Evolutionary conservation across 2,329 filamentous ascomycete species (phyloP), one percentile per base, ranked within the genome.

Genomic region (Trichoderma pleuroti): DNA sequence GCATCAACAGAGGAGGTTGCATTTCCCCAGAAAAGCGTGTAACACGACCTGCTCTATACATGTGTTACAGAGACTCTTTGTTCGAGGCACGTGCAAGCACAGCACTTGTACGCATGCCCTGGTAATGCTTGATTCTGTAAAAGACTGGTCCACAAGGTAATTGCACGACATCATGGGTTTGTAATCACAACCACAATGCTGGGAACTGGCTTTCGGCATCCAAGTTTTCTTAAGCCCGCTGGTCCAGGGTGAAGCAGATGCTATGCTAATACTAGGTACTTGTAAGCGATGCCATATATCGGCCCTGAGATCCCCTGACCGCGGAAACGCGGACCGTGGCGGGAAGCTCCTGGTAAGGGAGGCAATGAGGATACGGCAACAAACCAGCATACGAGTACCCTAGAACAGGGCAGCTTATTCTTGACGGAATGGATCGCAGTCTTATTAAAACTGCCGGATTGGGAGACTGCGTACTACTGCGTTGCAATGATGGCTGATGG

Each of bases 301-400:
- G 34, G 64, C 52, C n/a, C n/a, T 36, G 54, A 67, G 18, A 34
- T 57, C 26, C 52, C 54, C 52, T 68, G 65, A 24, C 26, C 26
- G 24, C 65, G 65, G 65, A 68, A 24, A 59, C 26, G 39, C 65
- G 65, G 54, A 68, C 65, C 65, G 65, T 28, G 39, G 36, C 34
- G 65, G 65, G 16, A 68, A 60, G 54, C 54, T 57, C 28, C 36
- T 49, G 26, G 28, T n/a, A 34, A 34, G 28, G 39, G 28, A 21
- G 18, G 34, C 12, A 8, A 21, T 21, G n/a, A 30, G 18, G 34
- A 18, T 14, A 12, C 21, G 46, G 21, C 46, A 52, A 24, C 46
- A 52, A 52, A 10, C 46, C 46, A 52, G 46, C 46, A n/a, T 59
- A n/a, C n/a, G n/a, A n/a, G n/a, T n/a, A 59, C 54, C 54, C 54